Evolutionary conservation across 805 yeast species (phyloP).

Genomic region (Candida railenensis): DNA sequence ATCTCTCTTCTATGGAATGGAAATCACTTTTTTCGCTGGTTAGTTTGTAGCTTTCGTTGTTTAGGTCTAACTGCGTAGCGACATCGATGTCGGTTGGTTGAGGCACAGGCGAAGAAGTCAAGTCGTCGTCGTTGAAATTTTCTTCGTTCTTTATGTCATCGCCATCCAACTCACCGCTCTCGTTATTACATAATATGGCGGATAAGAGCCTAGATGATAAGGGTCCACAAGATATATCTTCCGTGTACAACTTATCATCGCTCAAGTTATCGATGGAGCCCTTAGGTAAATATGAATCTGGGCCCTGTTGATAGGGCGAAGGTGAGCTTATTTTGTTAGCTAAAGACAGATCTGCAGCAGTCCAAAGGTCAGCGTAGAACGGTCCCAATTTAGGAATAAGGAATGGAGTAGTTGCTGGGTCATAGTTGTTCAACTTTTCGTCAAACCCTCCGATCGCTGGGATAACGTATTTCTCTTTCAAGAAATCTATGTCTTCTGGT

Average conservation of each 20-base stretch:
- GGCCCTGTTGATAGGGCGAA: constrained; percentile 20
- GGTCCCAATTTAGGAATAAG: constrained; percentile 85
- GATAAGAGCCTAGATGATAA: constrained; percentile 78
- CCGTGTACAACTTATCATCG: constrained; percentile 67
- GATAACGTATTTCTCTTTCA: constrained; percentile 59
- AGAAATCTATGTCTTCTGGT: constrained; percentile 79
- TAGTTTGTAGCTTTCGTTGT: constrained; percentile 34
- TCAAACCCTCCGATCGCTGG: constrained; percentile 45
- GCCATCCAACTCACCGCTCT: constrained; percentile 20
- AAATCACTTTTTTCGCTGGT: constrained; percentile 62
- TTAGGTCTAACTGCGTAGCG: constrained; percentile 33
- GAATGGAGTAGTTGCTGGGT: constrained; percentile 68
- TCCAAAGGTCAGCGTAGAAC: constrained; percentile 80
- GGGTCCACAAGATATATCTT: constrained; percentile 86
- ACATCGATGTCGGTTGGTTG: constrained; percentile 29
- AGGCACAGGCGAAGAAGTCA: not conserved
- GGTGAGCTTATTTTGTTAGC: constrained; percentile 48
- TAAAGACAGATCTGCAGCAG: constrained; percentile 65
- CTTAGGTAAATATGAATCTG: constrained; percentile 51
- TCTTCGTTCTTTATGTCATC: constrained; percentile 21
- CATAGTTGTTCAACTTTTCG: constrained; percentile 39
- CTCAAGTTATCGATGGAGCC: constrained; percentile 56
- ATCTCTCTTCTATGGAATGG: constrained; percentile 78
- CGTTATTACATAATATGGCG: constrained; percentile 62
- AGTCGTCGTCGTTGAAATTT: constrained; percentile 13